Conservation (phyloP, 225 moss, liverwort and hornwort species). For the Pseudoscleropodium purum region DNA sequence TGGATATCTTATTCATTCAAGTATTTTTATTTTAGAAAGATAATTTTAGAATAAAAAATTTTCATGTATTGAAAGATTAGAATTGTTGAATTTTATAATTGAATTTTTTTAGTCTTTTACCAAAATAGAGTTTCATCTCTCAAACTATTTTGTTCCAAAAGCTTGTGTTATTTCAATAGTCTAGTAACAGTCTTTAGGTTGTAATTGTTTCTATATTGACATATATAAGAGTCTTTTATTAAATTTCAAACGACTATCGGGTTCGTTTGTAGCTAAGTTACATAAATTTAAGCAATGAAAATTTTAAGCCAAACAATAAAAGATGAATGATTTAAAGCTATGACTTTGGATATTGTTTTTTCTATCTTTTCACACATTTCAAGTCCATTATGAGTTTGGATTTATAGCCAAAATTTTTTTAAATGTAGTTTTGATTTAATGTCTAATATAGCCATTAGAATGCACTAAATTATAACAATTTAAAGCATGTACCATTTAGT, state of each 20-base stretch:
- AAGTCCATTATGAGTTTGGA: background rate
- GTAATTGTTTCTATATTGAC: background rate
- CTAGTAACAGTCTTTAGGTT: fast-evolving
- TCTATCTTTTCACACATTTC: background rate
- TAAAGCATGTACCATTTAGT: background rate
- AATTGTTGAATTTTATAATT: background rate
- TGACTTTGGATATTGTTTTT: background rate
- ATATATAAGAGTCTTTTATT: no score
- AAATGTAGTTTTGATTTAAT: background rate
- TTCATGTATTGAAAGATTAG: fast-evolving
- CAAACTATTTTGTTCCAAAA: background rate
- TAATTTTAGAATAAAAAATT: background rate
- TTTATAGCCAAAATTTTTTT: background rate
- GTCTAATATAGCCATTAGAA: fast-evolving
- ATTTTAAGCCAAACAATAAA: fast-evolving
- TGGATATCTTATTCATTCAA: background rate
- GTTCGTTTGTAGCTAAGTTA: fast-evolving
- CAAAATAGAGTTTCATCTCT: background rate
- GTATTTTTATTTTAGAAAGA: background rate
- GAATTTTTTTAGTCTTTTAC: fast-evolving
- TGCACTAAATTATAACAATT: background rate
- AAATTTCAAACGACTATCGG: fast-evolving
- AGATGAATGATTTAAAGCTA: background rate
- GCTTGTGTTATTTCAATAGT: background rate
- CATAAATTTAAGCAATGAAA: fast-evolving